Conservation (phyloP, 306 rosid species). For the Ziziphus jujuba region DNA sequence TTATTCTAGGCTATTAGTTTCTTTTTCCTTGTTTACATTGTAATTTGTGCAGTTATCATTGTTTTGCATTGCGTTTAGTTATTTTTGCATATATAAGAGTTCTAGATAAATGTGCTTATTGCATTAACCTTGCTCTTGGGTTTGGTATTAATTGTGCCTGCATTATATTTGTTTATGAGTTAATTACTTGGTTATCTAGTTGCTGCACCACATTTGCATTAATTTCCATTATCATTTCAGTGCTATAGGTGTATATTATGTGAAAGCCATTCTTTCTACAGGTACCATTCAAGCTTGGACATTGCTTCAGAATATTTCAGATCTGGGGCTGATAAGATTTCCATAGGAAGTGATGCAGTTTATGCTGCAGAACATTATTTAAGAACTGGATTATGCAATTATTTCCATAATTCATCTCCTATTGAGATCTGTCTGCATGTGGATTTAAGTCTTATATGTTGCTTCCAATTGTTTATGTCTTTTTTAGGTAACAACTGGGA, state of each 20-base stretch:
- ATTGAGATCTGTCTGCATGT: slow-evolving; percentile 8
- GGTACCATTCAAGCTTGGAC: slow-evolving; percentile 95
- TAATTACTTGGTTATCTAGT: too few species aligned
- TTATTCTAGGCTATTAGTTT: too few species aligned
- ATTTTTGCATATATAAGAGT: too few species aligned
- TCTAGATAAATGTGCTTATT: too few species aligned
- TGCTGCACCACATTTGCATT: too few species aligned
- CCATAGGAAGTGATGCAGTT: slow-evolving; percentile 96
- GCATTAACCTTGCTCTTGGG: too few species aligned
- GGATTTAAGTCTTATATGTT: slow-evolving; percentile 6
- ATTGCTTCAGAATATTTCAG: slow-evolving; percentile 98
- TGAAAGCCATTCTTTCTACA: slow-evolving; percentile 23
- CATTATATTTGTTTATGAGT: too few species aligned
- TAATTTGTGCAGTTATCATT: too few species aligned
- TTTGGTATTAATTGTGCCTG: too few species aligned
- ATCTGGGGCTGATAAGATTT: slow-evolving; percentile 98
- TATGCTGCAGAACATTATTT: slow-evolving; percentile 93
- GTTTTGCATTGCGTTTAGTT: too few species aligned
- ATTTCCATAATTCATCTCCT: slow-evolving; percentile 12
- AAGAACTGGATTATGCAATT: slow-evolving; percentile 72
- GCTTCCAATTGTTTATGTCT: slow-evolving; percentile 30
- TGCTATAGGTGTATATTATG: not conserved
- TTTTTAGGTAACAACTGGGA: slow-evolving; percentile 79
- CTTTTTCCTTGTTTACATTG: too few species aligned
- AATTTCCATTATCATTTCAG: not conserved